Base-by-base conservation (phyloP, 1,139 yeast species). In the Candida tunisiensis region DNA sequence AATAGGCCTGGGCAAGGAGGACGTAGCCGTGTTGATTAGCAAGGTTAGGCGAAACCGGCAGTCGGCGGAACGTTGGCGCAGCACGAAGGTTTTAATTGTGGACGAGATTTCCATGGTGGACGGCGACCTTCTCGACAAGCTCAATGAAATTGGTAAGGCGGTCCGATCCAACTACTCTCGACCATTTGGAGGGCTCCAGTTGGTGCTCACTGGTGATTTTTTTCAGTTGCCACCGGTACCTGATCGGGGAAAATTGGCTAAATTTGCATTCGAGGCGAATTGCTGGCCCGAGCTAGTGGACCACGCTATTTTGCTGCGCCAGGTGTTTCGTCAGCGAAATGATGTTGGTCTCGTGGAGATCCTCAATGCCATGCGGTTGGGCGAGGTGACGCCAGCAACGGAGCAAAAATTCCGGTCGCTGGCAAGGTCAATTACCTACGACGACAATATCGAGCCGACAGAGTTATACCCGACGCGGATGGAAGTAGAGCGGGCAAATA, bases 81-180 rank as follows among this genome's bases (percentile, higher is more conserved):
- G 50, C 8, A 56, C 74, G n/a, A 57, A 57, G 33, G 83, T 74
- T 1, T 53, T 80, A 19, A 67, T 80, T 30, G 63, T 80, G 34
- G 93, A 80, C 53, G 93, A 80, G 48, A 60, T 80, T 3, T 77
- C 92, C 1, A 80, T 80, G 93, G 61, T 80, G 28, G 83, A 74
- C 41, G 82, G 80, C 0, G 51, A 40, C 2, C 55, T 77, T 26
- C 63, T 80, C 34, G 71, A 69, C 27, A 77, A 77, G 41, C 51
- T 80, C 29, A 74, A 77, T 33, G 51, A 49, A 12, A 51, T 79
- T 23, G 93, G 80, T 0, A 55, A 69, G 34, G 41, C 38, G 0
- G 45, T 78, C 6, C 34, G 52, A 5, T 26, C 34, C 4, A 27
- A 22, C 13, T 15, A n/a, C n/a, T n/a, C n/a, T n/a, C n/a, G n/a